These are phyloP conservation scores for Stylonectria norvegica DNA, from an alignment of 2,329 filamentous ascomycete genomes.

Conservation along the genomic window DNA sequence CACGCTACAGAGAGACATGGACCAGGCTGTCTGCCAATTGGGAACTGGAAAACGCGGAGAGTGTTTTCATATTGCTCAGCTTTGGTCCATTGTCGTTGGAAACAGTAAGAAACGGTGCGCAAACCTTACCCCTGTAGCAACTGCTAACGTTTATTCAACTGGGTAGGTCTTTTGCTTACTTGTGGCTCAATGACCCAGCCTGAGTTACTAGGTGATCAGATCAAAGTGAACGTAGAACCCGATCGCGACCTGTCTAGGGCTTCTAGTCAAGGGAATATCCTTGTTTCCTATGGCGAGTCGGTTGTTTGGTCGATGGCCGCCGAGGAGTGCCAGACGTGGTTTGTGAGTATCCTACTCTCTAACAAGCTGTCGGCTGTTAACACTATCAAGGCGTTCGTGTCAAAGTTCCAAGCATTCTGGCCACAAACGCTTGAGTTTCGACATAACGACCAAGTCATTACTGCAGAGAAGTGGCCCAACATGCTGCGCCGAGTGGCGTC, in stretches of 20 bases:
- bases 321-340: conserved; percentile 43
- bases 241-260: conserved; percentile 16
- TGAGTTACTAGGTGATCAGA: conserved; percentile 31
- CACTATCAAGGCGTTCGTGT: conserved; percentile 33
- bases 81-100: conserved; percentile 46
- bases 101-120: conserved; percentile 33
- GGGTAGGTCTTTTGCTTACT: conserved; percentile 38
- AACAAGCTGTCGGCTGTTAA: conserved; percentile 9
- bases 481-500: conserved; percentile 29
- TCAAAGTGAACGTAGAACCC: conserved; percentile 32
- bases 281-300: conserved; percentile 34
- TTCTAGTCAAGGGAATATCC: conserved; percentile 24
- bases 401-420: conserved; percentile 44
- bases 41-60: conserved; percentile 32
- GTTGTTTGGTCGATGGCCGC: conserved; percentile 38
- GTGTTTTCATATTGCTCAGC: conserved; percentile 47
- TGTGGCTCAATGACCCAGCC: conserved; percentile 37
- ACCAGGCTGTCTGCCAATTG: conserved; percentile 43
- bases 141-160: conserved; percentile 2
- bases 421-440: conserved; percentile 37
- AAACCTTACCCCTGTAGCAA: not conserved
- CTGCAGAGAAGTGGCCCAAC: conserved; percentile 28
- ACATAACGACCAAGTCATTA: conserved; percentile 29
- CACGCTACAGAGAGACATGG: conserved; percentile 40
- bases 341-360: conserved; percentile 32